A percentile compares a stretch with the other conserved stretches of the same genome.
Conservation (phyloP, 78 protist species). For the Pelomyxa schiedti region DNA sequence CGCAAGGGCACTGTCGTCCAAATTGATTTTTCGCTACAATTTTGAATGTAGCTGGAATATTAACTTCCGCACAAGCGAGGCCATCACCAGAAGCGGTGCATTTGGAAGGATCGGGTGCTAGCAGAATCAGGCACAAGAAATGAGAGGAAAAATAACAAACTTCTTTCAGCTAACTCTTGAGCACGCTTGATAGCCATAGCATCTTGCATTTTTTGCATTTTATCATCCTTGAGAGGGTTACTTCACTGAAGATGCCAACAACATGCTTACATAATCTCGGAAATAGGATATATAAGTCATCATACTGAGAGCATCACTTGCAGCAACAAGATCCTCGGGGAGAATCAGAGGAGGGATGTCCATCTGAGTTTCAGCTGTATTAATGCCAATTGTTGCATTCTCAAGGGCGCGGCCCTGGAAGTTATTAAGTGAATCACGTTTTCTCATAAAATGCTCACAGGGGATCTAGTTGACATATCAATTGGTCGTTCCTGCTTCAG, state of each 20-base stretch:
- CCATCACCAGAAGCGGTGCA: slow-evolving; percentile 5
- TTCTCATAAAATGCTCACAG: neutral
- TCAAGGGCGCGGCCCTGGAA: neutral
- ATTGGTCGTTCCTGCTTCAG: slow-evolving; percentile 28
- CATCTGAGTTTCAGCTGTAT: slow-evolving; percentile 9
- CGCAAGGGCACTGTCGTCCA: slow-evolving; percentile 42
- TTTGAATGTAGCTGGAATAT: slow-evolving; percentile 11
- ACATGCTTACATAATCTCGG: slow-evolving; percentile 34
- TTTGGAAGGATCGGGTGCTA: neutral
- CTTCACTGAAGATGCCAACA: slow-evolving; percentile 19
- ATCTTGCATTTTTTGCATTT: slow-evolving; percentile 16
- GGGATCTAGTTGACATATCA: neutral
- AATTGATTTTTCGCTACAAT: slow-evolving; percentile 35
- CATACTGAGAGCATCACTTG: slow-evolving; percentile 28
- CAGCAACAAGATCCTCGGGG: slow-evolving; percentile 44
- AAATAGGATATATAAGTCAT: neutral
- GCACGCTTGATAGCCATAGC: slow-evolving; percentile 13
- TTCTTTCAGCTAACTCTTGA: slow-evolving; percentile 38
- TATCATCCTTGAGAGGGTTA: slow-evolving; percentile 25
- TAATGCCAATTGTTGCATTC: neutral
- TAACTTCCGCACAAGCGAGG: neutral
- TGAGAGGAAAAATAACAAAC: slow-evolving; percentile 24
- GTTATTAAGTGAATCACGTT: neutral
- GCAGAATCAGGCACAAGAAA: slow-evolving; percentile 1
- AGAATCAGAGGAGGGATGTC: slow-evolving; percentile 48